Percentiles rank a stretch among this genome's conserved stretches.
phyloP scores from a whole-genome alignment of 176 grass and related monocot species.

The Secale cereale region DNA sequence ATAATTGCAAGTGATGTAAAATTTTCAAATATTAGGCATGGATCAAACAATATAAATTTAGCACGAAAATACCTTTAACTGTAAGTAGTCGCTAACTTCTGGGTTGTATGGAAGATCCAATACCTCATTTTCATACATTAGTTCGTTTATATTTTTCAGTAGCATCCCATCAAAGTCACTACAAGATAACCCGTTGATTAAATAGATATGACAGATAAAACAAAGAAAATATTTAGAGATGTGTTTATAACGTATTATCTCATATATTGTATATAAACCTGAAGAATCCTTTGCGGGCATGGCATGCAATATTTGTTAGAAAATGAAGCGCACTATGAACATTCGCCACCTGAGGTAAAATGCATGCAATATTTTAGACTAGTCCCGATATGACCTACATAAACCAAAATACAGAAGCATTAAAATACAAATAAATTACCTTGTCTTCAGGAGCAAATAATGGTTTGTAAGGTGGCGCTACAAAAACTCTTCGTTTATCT shows the following conservation, averaged over 20 bases:
- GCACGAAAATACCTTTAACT: neutral
- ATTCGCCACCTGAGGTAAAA: neutral
- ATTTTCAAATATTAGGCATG: neutral
- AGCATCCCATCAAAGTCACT: neutral
- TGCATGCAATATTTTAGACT: neutral
- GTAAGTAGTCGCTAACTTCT: neutral
- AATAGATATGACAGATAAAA: neutral
- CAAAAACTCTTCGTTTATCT: slow-evolving; percentile 61
- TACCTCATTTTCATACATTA: slow-evolving; percentile 1
- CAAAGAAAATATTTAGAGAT: neutral
- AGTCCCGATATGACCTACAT: neutral
- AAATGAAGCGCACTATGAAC: neutral
- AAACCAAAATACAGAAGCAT: neutral
- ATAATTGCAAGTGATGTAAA: neutral
- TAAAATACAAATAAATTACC: slow-evolving; percentile 23
- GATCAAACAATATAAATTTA: neutral
- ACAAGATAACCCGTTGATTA: neutral
- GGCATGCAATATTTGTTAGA: neutral
- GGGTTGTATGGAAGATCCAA: neutral
- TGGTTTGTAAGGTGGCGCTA: slow-evolving; percentile 50
- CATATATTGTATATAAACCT: neutral
- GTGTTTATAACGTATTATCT: neutral
- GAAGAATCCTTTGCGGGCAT: neutral
- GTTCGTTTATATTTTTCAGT: neutral
- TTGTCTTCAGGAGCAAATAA: slow-evolving; percentile 45